These are phyloP conservation scores for Dothiorella sarmentorum DNA, from an alignment of 2,329 filamentous ascomycete species.

Conservation along the genomic window DNA sequence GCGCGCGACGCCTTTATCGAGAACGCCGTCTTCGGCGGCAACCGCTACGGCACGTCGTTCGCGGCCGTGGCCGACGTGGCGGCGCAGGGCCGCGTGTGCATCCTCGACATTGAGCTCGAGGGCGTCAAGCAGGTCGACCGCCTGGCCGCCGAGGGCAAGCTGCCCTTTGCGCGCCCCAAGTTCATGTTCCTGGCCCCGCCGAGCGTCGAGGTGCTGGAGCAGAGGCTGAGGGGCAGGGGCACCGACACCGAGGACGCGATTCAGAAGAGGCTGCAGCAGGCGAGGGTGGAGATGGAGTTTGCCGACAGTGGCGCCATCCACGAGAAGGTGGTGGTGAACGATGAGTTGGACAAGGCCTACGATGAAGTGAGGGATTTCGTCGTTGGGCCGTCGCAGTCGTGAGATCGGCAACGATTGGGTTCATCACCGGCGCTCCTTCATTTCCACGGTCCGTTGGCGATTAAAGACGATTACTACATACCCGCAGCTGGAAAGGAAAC, in stretches of 20 bases:
- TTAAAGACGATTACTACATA: slow-evolving; percentile 18
- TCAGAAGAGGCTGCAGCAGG: slow-evolving; percentile 46
- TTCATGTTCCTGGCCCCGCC: slow-evolving; percentile 86
- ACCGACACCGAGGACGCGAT: slow-evolving; percentile 49
- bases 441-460: background rate
- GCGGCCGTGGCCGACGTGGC: slow-evolving; percentile 73
- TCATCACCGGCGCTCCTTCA: background rate
- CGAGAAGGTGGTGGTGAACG: slow-evolving; percentile 52
- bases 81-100: slow-evolving; percentile 68
- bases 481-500: slow-evolving; percentile 16
- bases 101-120: slow-evolving; percentile 97
- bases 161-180: slow-evolving; percentile 62
- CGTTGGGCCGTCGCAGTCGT: slow-evolving; percentile 32
- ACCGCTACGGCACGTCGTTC: slow-evolving; percentile 82
- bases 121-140: slow-evolving; percentile 82
- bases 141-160: slow-evolving; percentile 55
- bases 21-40: slow-evolving; percentile 79
- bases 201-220: slow-evolving; percentile 68
- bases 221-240: slow-evolving; percentile 44
- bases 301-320: slow-evolving; percentile 43
- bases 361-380: slow-evolving; percentile 50
- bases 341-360: slow-evolving; percentile 50
- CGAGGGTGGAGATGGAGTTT: slow-evolving; percentile 44
- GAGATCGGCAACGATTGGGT: too few relatives aligned
- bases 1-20: slow-evolving; percentile 75